Percentiles rank a stretch among this genome's conserved stretches.
phyloP scores from a whole-genome alignment of 2,329 filamentous ascomycete genomes.

The Biscogniauxia marginata region DNA sequence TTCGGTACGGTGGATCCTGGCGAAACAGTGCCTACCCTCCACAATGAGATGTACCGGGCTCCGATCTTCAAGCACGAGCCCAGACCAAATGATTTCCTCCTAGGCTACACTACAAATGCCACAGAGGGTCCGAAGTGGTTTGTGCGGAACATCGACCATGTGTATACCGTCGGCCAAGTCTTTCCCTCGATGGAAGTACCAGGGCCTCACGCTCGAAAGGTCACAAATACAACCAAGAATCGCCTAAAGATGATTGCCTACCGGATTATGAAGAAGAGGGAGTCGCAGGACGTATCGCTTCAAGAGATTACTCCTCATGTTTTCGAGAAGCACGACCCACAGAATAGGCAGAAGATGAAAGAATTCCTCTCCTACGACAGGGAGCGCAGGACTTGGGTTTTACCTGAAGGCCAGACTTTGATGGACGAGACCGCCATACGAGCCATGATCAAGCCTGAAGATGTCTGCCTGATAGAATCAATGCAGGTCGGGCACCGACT shows the following conservation, averaged over 20 bases:
- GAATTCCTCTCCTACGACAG: conserved; percentile 94
- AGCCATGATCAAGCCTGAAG: conserved; percentile 89
- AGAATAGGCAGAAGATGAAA: conserved; percentile 94
- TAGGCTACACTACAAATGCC: conserved; percentile 79
- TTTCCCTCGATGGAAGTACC: conserved; percentile 92
- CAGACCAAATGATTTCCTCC: conserved; percentile 79
- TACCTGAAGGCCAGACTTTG: conserved; percentile 68
- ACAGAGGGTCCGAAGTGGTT: conserved; percentile 77
- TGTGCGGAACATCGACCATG: conserved; percentile 83
- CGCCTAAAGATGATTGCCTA: conserved; percentile 95
- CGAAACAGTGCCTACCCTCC: conserved; percentile 84
- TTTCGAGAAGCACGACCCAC: conserved; percentile 87
- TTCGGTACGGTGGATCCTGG: conserved; percentile 93
- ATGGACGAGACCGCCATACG: conserved; percentile 81
- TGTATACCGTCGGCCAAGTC: conserved; percentile 89
- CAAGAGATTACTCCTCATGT: conserved; percentile 91
- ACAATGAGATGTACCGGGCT: conserved; percentile 93
- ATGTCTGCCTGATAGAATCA: conserved; percentile 89
- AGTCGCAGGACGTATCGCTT: conserved; percentile 67
- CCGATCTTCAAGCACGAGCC: conserved; percentile 86
- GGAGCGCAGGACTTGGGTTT: conserved; percentile 81
- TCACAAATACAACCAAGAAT: conserved; percentile 96
- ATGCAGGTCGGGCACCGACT: conserved; percentile 96
- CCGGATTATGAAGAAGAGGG: conserved; percentile 77
- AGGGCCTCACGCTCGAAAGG: conserved; percentile 88